These are phyloP conservation scores for Penicillium arizonense DNA, from an alignment of 495 filamentous ascomycete genomes.

Conservation along the genomic window DNA sequence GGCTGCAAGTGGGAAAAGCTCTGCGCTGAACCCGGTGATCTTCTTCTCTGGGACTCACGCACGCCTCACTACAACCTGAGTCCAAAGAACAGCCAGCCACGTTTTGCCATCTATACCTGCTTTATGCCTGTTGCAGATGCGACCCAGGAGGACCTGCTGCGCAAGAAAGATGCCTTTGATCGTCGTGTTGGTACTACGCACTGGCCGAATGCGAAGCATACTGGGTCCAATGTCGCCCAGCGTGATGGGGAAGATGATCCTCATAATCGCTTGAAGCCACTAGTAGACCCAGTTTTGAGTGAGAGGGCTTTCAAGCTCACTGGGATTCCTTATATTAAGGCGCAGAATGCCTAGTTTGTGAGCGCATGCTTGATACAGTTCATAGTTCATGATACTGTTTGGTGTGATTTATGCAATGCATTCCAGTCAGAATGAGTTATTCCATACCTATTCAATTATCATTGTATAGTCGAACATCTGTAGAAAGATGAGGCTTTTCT, in stretches of 20 bases:
- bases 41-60: constrained; percentile 44
- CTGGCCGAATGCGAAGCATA: constrained; percentile 37
- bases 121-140: constrained; percentile 37
- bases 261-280: constrained; percentile 22
- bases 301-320: constrained; percentile 35
- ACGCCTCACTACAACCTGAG: constrained; percentile 39
- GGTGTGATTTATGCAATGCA: no score
- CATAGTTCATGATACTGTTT: no score
- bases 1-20: constrained; percentile 38
- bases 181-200: constrained; percentile 32
- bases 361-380: no score
- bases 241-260: constrained; percentile 28
- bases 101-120: constrained; percentile 36
- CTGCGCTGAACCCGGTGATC: constrained; percentile 39
- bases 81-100: constrained; percentile 18
- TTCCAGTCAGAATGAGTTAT: no score
- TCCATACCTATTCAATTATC: no score
- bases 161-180: constrained; percentile 39
- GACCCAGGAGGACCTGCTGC: constrained; percentile 29
- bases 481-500: no score
- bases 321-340: constrained; percentile 33
- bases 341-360: no score
- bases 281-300: constrained; percentile 26
- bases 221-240: constrained; percentile 30
- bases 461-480: no score